A percentile compares a stretch with the other conserved stretches of the same genome.
These are phyloP conservation scores for Helicostylum pulchrum DNA, from an alignment of 192 early-diverging fungal genomes.

Conservation along the genomic window DNA sequence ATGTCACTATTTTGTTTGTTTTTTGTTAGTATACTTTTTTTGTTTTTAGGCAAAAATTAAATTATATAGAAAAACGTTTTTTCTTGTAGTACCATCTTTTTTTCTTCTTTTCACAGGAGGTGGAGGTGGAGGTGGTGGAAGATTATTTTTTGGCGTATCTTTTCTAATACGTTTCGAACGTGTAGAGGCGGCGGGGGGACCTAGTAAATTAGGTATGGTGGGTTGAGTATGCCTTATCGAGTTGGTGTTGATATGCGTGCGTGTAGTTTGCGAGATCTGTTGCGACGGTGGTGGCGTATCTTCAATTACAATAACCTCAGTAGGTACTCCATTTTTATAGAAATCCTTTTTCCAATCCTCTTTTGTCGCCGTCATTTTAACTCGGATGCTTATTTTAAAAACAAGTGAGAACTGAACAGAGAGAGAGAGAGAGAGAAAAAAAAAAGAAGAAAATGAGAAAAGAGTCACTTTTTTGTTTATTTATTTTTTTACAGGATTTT, in stretches of 20 bases:
- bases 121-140: background rate
- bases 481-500: too few species aligned
- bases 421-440: too few species aligned
- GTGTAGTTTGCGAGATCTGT: background rate
- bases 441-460: too few species aligned
- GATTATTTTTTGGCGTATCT: background rate
- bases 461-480: too few species aligned
- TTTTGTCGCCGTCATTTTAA: background rate
- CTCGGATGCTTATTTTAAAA: too few species aligned
- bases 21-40: background rate
- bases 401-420: too few species aligned
- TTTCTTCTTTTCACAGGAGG: conserved; percentile 11
- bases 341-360: conserved; percentile 40
- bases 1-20: conserved; percentile 1
- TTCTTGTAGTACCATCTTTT: background rate
- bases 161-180: conserved; percentile 27
- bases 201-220: conserved; percentile 6
- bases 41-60: background rate
- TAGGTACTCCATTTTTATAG: conserved; percentile 41
- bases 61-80: background rate
- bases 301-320: conserved; percentile 42
- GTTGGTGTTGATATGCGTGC: too few species aligned
- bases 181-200: conserved; percentile 30
- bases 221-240: background rate
- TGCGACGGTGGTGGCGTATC: conserved; percentile 34